Evolutionary conservation across 176 grass and related monocot genomes (phyloP), one percentile per base, ranked within the genome.

Genomic region (Oryza nivara): DNA sequence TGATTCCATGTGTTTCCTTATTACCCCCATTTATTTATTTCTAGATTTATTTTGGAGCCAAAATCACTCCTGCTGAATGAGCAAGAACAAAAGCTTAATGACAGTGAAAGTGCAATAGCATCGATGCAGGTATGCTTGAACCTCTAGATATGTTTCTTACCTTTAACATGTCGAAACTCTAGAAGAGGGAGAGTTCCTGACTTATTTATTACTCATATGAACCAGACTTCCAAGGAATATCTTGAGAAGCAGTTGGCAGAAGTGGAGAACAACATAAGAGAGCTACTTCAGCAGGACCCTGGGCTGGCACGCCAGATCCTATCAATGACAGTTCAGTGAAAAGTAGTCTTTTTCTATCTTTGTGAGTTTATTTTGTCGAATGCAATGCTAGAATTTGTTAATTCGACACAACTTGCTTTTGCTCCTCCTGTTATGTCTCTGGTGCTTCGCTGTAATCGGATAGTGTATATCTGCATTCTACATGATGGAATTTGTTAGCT

Each of bases 41-140:
- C 2, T 74, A 96, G 93, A 81, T 99, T 99, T 96, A 83, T 96
- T 94, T 91, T 96, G 86, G 93, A 99, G 84, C 93, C 96, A 76
- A 99, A 93, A 80, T 94, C 75, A 61, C 86, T 89, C 81, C 19
- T 96, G 78, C 58, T 92, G 61, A 88, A 72, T 26, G 96, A 98
- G 71, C 96, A 95, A 75, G 89, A 96, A 61, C 86, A 94, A 75
- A 99, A 99, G 84, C 82, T 94, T 49, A 92, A 88, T 26, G 93
- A 99, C 23, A 89, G 89, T 70, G 93, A 96, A 47, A 82, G 65
- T 76, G 91, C 89, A 4, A 91, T 99, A 74, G 52, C 91, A 47
- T 91, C 93, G 4, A 90, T 99, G 87, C 89, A 92, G 93, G 96
- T 99, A 88, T 63, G 48, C 41, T 43, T 25, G 19, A n/a, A n/a